Conservation (phyloP, 805 yeast genomes). For the Zygotorulaspora sp. region DNA sequence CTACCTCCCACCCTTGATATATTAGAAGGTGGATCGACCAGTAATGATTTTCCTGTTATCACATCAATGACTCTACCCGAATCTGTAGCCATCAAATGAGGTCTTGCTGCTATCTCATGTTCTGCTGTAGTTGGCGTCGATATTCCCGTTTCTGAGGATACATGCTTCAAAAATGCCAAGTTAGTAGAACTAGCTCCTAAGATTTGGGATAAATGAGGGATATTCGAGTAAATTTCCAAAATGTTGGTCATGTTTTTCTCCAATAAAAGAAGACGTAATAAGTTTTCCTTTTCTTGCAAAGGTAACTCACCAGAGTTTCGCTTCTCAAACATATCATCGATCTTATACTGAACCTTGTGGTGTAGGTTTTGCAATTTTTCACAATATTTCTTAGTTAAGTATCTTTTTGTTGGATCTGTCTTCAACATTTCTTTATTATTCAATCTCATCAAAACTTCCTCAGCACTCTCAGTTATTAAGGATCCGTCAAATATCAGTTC, state of each 20-base stretch:
- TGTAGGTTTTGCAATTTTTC: conserved; percentile 38
- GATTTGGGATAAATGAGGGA: conserved; percentile 22
- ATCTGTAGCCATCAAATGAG: conserved; percentile 71
- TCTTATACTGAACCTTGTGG: conserved; percentile 43
- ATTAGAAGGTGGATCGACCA: conserved; percentile 59
- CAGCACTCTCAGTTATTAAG: conserved; percentile 68
- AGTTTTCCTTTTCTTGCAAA: conserved; percentile 68
- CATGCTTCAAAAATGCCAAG: conserved; percentile 17
- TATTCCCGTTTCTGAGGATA: conserved; percentile 16
- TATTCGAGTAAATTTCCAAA: conserved; percentile 34
- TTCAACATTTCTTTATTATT: conserved; percentile 31
- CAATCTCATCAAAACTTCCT: conserved; percentile 48
- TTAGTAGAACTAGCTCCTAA: conserved; percentile 6
- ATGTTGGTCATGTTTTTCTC: conserved; percentile 65
- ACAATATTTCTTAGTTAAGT: conserved; percentile 39
- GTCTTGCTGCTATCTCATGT: conserved; percentile 31
- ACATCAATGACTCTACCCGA: conserved; percentile 57
- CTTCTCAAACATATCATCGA: conserved; percentile 53
- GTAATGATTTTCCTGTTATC: conserved; percentile 66
- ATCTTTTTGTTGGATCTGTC: conserved; percentile 38
- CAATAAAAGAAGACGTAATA: conserved; percentile 62
- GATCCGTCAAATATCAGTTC: conserved; percentile 76
- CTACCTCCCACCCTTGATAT: conserved; percentile 64
- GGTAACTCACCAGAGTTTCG: conserved; percentile 52
- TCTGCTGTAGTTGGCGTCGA: conserved; percentile 11